Base-by-base conservation (phyloP, 345 rosid genomes). In the Garcia nutans region DNA sequence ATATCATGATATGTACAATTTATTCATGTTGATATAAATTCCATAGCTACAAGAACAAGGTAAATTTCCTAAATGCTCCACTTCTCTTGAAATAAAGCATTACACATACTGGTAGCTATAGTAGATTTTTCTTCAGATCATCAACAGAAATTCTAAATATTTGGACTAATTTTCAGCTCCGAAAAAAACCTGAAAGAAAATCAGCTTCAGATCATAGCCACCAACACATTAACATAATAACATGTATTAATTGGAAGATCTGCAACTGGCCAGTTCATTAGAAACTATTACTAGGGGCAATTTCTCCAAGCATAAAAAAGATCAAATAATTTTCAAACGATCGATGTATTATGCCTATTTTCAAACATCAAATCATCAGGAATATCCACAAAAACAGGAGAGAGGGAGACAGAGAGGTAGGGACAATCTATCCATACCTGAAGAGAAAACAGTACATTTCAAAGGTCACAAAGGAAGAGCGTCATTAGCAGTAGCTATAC, bases 341-440 rank as follows among this genome's bases (percentile, higher is more conserved):
- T 47, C 17, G 12, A 44, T 19, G 47, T 19, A 55, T 33, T 6
- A 57, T 42, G 49, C 49, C 64, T 8, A 56, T 71, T 37, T 71
- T 37, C 6, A 57, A 66, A 8, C 33, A 71, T 71, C 74, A 57
- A 11, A 24, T 41, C 75, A 59, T 28, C 72, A 50, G 60, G 59
- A 69, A 24, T 69, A 69, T 52, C 23, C 56, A 59, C 33, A 15
- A 9, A 16, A 52, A 52, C 11, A 16, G 13, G 56, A 23, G n/a
- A 42, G 13, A 67, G 7, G 8, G n/a, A 44, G 11, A 26, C 5
- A 44, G 12, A 37, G 26, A 10, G 20, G 13, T 44, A 2, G 12
- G 8, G 10, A 67, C 2, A 49, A n/a, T n/a, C 45, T 1, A 72
- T 33, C 41, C 50, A 8, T 24, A 44, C 1, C 52, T 56, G 8